A percentile compares a stretch with the other conserved stretches of the same genome.
phyloP scores from a whole-genome alignment of 345 rosid genomes.

The Euphorbia peplus region DNA sequence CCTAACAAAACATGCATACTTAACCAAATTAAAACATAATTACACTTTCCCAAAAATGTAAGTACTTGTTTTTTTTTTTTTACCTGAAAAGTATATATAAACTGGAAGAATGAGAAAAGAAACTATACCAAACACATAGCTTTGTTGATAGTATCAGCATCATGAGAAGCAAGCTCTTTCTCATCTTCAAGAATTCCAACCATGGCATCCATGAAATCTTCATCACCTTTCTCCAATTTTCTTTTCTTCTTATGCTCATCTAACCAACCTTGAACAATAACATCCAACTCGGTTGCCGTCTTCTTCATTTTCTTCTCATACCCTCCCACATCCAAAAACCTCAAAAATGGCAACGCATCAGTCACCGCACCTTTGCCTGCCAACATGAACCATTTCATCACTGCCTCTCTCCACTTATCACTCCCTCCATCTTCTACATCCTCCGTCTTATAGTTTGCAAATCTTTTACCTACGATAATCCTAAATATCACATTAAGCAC shows the following conservation, averaged over 20 bases:
- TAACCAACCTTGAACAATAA: constrained; percentile 1
- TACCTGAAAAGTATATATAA: too few species aligned
- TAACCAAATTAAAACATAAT: too few species aligned
- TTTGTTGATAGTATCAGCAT: constrained; percentile 28
- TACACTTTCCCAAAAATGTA: too few species aligned
- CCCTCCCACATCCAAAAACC: constrained; percentile 6
- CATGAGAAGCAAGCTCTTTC: constrained; percentile 7
- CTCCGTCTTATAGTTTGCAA: not conserved
- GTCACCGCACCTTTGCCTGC: not conserved
- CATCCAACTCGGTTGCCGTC: not conserved
- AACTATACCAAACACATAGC: constrained; percentile 24
- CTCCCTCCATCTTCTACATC: not conserved
- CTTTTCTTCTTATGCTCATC: not conserved
- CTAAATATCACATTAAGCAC: constrained; percentile 28
- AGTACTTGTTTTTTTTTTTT: too few species aligned
- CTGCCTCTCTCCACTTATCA: constrained; percentile 2
- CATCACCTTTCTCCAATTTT: not conserved
- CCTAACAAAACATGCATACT: too few species aligned
- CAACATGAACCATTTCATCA: constrained; percentile 8
- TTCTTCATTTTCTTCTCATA: constrained; percentile 3
- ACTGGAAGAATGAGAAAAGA: too few species aligned
- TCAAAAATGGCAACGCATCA: constrained; percentile 16
- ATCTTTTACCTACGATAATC: constrained; percentile 24
- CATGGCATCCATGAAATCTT: constrained; percentile 28
- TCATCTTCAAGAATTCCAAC: constrained; percentile 13